Base-by-base conservation (phyloP, 192 early-diverging fungal genomes). In the Gamsiella multidivaricata region DNA sequence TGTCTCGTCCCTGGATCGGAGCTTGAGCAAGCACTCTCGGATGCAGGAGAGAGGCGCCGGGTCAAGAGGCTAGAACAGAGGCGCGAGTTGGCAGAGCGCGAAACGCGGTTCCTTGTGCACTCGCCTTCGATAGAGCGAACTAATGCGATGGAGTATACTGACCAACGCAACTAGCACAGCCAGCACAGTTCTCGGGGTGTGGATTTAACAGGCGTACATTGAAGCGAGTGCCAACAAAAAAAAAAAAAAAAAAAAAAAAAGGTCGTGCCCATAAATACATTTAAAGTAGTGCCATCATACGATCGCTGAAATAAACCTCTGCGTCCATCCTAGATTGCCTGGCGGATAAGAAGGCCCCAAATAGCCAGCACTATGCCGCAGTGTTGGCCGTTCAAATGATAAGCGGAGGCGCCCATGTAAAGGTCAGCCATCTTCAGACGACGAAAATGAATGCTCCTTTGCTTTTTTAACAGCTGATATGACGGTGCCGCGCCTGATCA, bases 41-140 rank as follows among this genome's bases (percentile, higher is more conserved):
- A 80, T 18, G 81, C 79, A 0, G 79, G 80, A 15, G 69, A 71
- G 29, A 56, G 66, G 12, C 70, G 86, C 12, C 64, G 86, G 42
- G 34, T 69, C 2, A 71, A 73, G 25, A 79, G 86, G 20, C 36
- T 87, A 10, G 31, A 65, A 15, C 71, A 84, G 32, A 51, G 86
- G 37, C 53, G 51, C 18, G 85, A 87, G 29, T 31, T 86, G 29
- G 61, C 82, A 12, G 69, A 76, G 36, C 49, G 76, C 3, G 81
- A 82, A 47, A 45, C 28, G 11, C 61, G 6, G n/a, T 23, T 31
- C 37, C 26, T 46, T 12, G n/a, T 46, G 12, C 57, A 43, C 2
- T 43, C 57, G 2, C 57, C 57, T 31, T 20, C 28, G 8, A 15
- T 45, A 3, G 57, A 59, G 41, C 15, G 29, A 26, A 14, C 17